A percentile compares a stretch with the other conserved stretches of the same genome.
Conservation (phyloP, 1,139 yeast genomes). For the Geotrichum europaeum region DNA sequence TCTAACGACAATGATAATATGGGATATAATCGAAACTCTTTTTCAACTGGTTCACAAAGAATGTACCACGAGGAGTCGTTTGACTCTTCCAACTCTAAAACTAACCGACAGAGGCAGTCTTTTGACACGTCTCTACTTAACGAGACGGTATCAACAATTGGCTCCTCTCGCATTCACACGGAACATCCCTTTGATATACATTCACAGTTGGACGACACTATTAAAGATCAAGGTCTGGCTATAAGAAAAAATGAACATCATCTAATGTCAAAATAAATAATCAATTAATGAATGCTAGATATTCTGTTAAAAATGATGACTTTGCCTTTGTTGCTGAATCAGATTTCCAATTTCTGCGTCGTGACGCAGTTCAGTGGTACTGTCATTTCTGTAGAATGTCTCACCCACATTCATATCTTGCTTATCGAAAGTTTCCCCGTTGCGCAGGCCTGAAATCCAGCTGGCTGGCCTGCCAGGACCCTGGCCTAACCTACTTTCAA, state of each 20-base stretch:
- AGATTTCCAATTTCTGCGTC: background rate
- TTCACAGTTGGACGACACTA: background rate
- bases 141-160: background rate
- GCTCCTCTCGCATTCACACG: background rate
- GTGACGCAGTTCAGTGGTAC: background rate
- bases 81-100: background rate
- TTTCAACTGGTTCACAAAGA: background rate
- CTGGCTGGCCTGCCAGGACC: background rate
- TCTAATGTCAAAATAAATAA: background rate
- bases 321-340: background rate
- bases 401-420: background rate
- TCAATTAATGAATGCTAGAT: background rate
- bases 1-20: background rate
- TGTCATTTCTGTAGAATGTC: background rate
- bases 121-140: background rate
- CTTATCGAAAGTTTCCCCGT: background rate
- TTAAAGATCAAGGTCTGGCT: background rate
- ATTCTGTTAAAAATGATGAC: background rate
- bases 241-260: background rate
- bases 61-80: background rate
- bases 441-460: conserved; percentile 1
- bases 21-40: background rate
- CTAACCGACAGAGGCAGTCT: background rate
- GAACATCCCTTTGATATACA: background rate
- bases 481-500: background rate